phyloP scores from a whole-genome alignment of 176 grass and related monocot species.

The Musa schizocarpa region DNA sequence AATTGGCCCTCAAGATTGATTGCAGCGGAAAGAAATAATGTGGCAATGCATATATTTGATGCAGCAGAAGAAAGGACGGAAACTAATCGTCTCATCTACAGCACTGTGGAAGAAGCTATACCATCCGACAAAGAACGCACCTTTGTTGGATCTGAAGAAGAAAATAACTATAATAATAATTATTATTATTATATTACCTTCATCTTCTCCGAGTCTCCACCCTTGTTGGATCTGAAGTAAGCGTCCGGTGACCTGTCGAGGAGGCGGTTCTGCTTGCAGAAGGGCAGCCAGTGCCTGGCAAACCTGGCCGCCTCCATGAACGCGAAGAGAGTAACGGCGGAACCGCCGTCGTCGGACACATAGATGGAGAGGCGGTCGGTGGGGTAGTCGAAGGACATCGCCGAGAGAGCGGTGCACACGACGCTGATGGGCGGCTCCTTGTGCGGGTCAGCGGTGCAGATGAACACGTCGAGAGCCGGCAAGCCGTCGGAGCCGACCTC shows the following conservation, averaged over 20 bases:
- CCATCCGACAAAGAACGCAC: too few species aligned
- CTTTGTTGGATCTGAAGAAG: too few species aligned
- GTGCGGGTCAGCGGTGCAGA: constrained; percentile 48
- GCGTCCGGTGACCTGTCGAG: constrained; percentile 29
- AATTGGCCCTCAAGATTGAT: too few species aligned
- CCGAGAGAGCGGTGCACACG: constrained; percentile 61
- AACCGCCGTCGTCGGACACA: constrained; percentile 71
- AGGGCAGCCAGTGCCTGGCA: constrained; percentile 53
- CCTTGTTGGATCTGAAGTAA: constrained; percentile 17
- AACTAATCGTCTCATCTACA: too few species aligned
- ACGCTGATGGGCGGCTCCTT: constrained; percentile 43
- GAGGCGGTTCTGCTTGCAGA: constrained; percentile 39
- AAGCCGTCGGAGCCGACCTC: neutral
- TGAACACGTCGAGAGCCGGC: constrained; percentile 35
- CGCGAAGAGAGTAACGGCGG: constrained; percentile 38
- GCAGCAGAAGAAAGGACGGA: too few species aligned
- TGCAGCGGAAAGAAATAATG: too few species aligned
- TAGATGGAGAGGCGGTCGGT: constrained; percentile 36
- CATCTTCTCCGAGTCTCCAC: neutral
- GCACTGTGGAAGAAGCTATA: too few species aligned
- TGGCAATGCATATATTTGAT: too few species aligned
- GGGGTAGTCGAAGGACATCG: constrained; percentile 84
- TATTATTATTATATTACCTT: neutral
- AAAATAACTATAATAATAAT: too few species aligned
- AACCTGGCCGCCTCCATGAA: constrained; percentile 42